These are phyloP conservation scores for Coemansia sp. DNA, from an alignment of 192 early-diverging fungal species.

Conservation along the genomic window DNA sequence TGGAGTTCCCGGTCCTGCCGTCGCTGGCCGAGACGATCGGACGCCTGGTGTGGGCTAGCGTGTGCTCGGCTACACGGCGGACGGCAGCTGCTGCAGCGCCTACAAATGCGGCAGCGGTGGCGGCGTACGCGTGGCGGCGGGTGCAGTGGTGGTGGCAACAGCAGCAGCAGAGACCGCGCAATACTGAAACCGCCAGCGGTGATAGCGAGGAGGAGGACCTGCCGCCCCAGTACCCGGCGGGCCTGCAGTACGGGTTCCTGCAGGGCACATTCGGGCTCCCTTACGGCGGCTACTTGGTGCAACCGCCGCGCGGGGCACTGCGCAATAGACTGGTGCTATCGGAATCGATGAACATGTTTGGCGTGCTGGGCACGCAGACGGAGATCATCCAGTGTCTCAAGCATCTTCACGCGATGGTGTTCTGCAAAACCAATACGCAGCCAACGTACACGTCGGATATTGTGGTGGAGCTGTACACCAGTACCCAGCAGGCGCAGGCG, in stretches of 20 bases:
- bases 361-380: conserved; percentile 20
- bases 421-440: conserved; percentile 18
- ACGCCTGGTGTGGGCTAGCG: conserved; percentile 11
- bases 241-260: conserved; percentile 36
- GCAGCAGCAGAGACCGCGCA: not conserved
- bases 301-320: conserved; percentile 10
- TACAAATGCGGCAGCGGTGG: not conserved
- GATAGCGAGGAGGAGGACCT: not conserved
- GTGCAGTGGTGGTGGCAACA: not conserved
- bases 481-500: not conserved
- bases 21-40: conserved; percentile 1
- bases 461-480: conserved; percentile 24
- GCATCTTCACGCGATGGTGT: conserved; percentile 24
- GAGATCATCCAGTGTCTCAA: conserved; percentile 34
- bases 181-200: not conserved
- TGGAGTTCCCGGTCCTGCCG: not conserved
- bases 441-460: conserved; percentile 14
- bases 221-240: conserved; percentile 32
- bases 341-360: conserved; percentile 28
- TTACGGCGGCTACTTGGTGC: conserved; percentile 32
- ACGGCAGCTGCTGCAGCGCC: conserved; percentile 1
- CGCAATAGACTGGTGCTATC: conserved; percentile 20
- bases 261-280: conserved; percentile 33
- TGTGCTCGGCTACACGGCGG: conserved; percentile 27
- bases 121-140: not conserved